A percentile compares a stretch with the other conserved stretches of the same genome.
Evolutionary conservation across 306 rosid genomes (phyloP).

Genomic region (Cucurbita moschata): DNA sequence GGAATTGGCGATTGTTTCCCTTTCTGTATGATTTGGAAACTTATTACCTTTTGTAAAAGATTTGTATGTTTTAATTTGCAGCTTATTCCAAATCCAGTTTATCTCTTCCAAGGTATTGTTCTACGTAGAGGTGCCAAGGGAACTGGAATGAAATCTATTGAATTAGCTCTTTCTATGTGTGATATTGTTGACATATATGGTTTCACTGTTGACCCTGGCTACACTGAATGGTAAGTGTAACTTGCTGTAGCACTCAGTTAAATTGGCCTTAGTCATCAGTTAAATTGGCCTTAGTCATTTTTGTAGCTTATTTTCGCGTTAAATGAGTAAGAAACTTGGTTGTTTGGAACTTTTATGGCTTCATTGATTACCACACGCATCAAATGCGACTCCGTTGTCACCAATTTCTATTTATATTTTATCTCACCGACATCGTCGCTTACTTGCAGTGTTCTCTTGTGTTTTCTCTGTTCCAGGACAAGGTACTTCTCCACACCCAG

Average conservation of each 20-base stretch:
- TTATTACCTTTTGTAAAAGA: background rate
- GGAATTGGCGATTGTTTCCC: background rate
- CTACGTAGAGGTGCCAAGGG: slow-evolving; percentile 99
- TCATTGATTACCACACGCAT: background rate
- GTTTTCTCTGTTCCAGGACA: slow-evolving; percentile 42
- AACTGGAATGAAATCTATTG: slow-evolving; percentile 97
- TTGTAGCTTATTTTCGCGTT: background rate
- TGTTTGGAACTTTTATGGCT: background rate
- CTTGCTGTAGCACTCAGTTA: background rate
- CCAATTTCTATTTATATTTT: background rate
- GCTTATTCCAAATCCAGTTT: slow-evolving; percentile 88
- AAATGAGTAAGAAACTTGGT: background rate
- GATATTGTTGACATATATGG: slow-evolving; percentile 91
- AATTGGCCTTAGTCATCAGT: background rate
- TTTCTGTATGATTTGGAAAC: background rate
- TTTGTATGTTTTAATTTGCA: slow-evolving; percentile 19
- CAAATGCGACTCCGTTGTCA: background rate
- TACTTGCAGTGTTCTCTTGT: background rate
- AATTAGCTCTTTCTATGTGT: slow-evolving; percentile 93
- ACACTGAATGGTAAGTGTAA: slow-evolving; percentile 77
- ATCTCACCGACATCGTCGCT: background rate
- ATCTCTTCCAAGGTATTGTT: slow-evolving; percentile 97
- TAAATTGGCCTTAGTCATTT: background rate
- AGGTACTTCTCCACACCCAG: slow-evolving; percentile 85
- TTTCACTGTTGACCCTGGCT: slow-evolving; percentile 97